Base-by-base conservation (phyloP, 768 basidiomycete species). In the Macrolepiota dolichaula region DNA sequence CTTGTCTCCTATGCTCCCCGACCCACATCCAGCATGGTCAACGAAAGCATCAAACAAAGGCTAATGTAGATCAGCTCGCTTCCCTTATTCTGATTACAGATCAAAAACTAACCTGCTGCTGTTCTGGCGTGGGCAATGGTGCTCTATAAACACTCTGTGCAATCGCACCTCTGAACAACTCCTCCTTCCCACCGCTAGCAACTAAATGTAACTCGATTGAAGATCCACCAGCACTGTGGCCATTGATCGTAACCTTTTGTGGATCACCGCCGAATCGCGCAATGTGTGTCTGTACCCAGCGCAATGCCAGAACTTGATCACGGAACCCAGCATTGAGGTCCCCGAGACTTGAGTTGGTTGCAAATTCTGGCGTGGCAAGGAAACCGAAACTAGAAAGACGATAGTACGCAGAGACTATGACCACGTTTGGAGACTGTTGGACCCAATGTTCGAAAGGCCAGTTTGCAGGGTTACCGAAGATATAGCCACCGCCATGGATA, bases 401-500 rank as follows among this genome's bases (percentile, higher is more conserved):
- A 69, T 88, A 88, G 69, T 89, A 86, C 6, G 87, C 80, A 0
- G 87, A 85, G 9, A 87, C 86, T 56, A 87, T 75, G 44, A 88
- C 79, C 24, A 88, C 80, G 58, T 84, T 80, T 2, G 85, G 85
- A 27, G 76, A 81, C 65, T 87, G 86, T 47, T 86, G 73, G 56
- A 89, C 73, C 86, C 85, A 88, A 64, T 78, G 74, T 65, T 87
- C 81, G 67, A 87, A 88, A 1, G 87, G 85, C 84, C 83, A 89
- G 68, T 82, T 85, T 1, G 74, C 75, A 1, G 85, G 86, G 67
- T 87, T 88, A 4, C 87, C 85, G 64, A 68, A 83, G 22, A 81
- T 68, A 61, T 85, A 88, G 24, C 81, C 79, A 65, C 81, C 81
- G 12, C 81, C 81, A 61, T 82, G 81, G 57, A 81, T 80, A 63